Conservation (phyloP, 2,329 filamentous ascomycete genomes). For the Epichloe uncinata region DNA sequence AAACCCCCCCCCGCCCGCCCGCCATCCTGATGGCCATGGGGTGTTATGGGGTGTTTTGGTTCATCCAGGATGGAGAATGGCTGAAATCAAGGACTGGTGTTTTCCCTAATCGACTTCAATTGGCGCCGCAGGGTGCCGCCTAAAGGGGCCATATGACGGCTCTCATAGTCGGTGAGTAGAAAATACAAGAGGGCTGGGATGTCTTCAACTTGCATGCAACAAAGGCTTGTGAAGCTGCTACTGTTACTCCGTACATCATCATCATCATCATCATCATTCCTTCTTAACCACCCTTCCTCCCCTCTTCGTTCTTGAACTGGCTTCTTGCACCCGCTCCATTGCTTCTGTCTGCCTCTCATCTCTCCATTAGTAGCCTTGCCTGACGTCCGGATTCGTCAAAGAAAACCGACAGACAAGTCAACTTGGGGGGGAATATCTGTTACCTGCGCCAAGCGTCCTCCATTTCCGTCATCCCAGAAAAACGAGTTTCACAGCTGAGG, state of each 20-base stretch:
- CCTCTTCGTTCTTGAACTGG: no score
- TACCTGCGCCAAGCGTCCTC: background rate
- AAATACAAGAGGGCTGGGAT: constrained; percentile 10
- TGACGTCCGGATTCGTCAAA: background rate
- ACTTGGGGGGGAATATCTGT: background rate
- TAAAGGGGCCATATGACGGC: background rate
- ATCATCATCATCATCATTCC: background rate
- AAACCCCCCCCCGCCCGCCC: background rate
- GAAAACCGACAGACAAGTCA: background rate
- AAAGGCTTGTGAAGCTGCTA: background rate
- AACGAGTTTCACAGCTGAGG: background rate
- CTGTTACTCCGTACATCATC: background rate
- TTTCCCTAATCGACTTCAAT: background rate
- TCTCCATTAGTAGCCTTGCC: background rate
- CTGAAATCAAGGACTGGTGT: constrained; percentile 4
- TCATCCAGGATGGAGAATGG: constrained; percentile 5
- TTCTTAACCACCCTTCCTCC: background rate
- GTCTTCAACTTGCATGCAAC: constrained; percentile 3
- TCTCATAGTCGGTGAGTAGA: constrained; percentile 2
- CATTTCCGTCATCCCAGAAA: background rate
- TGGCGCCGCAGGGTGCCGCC: constrained; percentile 1
- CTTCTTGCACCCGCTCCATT: background rate
- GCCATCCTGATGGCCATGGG: constrained; percentile 1
- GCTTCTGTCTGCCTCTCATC: background rate
- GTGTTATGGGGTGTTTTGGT: constrained; percentile 1